Base-by-base conservation (phyloP, 2,329 filamentous ascomycete genomes). In the Nothophoma quercina region DNA sequence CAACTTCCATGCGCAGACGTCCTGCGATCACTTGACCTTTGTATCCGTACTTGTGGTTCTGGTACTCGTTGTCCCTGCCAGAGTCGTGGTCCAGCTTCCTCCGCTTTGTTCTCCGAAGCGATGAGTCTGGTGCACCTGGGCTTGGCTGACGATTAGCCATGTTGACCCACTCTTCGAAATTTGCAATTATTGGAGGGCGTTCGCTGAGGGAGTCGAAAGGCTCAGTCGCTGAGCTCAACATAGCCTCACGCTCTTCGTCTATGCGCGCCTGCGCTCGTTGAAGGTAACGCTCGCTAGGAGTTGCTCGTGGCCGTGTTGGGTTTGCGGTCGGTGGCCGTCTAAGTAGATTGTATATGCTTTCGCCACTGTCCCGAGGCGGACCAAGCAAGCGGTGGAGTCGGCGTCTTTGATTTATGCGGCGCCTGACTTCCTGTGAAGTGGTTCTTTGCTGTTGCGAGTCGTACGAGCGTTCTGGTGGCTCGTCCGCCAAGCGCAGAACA, bases 11-110 rank as follows among this genome's bases (percentile, higher is more conserved):
- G 56, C 83, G 88, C 65, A 97, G 78, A 59, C 85, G 83, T 3
- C 92, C 93, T 0, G 91, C 85, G 55, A 95, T 89, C 13, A 96
- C 89, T 74, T 96, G 93, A 15, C 93, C 93, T 71, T 88, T 91
- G 65, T 87, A 87, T 18, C 93, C 93, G 71, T 97, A 98, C 57
- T 84, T 87, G 69, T 93, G 90, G 39, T 70, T 66, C 46, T 69
- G 64, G 43, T 69, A 71, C 19, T 61, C 59, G 48, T 64, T 32
- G 35, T 40, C 40, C 19, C 40, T 41, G 46, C 46, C 58, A 12
- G 69, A 51, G 18, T 74, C 71, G 34, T 73, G 68, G 19, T 77
- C 73, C 16, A 79, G 56, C 59, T 77, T 78, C 58, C 78, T 67
- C 36, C 70, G 63, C 59, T 74, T 74, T 33, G 65, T 55, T 36